Percentiles rank a stretch among this genome's conserved stretches.
Evolutionary conservation across 1,284 basidiomycete species (phyloP).

Genomic region (Phylloporus sp.): DNA sequence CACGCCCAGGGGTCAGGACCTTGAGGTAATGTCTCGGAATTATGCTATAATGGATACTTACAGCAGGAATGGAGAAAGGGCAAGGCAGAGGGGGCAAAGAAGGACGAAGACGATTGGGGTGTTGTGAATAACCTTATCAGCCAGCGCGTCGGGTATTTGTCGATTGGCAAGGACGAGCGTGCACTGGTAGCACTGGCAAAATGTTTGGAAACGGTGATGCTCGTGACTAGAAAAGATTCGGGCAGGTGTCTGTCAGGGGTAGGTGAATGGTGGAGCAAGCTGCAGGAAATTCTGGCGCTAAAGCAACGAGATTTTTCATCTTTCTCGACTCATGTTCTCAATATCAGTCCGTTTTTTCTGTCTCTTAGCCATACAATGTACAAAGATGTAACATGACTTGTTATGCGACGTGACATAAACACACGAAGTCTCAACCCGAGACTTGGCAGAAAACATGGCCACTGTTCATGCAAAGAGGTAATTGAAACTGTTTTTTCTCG

Average conservation of each 20-base stretch:
- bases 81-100: background rate
- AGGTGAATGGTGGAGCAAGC: constrained; percentile 3
- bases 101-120: constrained; percentile 23
- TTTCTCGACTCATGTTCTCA: background rate
- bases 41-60: no score
- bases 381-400: no score
- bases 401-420: no score
- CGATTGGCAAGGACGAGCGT: constrained; percentile 25
- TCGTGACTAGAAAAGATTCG: constrained; percentile 29
- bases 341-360: background rate
- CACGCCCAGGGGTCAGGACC: no score
- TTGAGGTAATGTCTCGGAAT: no score
- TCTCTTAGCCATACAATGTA: no score
- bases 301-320: constrained; percentile 1
- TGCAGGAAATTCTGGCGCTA: constrained; percentile 22
- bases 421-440: no score
- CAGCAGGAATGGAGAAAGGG: background rate
- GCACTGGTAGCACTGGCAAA: constrained; percentile 12
- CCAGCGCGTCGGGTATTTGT: no score
- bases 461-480: no score
- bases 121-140: constrained; percentile 29
- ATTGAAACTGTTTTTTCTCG: no score
- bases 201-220: constrained; percentile 31
- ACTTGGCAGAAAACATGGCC: no score
- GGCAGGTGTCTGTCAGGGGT: constrained; percentile 23